Evolutionary conservation across 495 filamentous ascomycete species (phyloP).

Genomic region (Penicillium samsonianum): DNA sequence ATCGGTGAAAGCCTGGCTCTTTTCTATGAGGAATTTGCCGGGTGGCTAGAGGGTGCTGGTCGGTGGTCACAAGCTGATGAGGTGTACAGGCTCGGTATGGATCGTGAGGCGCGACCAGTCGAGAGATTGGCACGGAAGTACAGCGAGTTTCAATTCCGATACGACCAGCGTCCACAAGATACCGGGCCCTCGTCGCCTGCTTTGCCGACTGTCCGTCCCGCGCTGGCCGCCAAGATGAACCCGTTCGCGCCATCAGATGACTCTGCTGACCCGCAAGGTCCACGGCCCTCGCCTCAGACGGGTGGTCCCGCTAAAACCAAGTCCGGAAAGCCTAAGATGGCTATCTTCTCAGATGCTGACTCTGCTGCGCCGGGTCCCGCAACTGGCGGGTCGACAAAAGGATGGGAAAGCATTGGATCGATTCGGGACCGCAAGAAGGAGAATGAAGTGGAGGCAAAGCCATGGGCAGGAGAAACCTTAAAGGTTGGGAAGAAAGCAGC

Average conservation of each 20-base stretch:
- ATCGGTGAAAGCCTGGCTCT: slow-evolving; percentile 86
- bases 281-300: slow-evolving; percentile 42
- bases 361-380: slow-evolving; percentile 43
- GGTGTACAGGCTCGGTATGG: slow-evolving; percentile 83
- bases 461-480: slow-evolving; percentile 90
- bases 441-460: slow-evolving; percentile 81
- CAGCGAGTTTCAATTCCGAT: slow-evolving; percentile 81
- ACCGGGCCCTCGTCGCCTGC: slow-evolving; percentile 82
- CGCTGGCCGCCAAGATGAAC: slow-evolving; percentile 80
- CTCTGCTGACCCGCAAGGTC: slow-evolving; percentile 66
- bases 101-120: slow-evolving; percentile 79
- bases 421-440: slow-evolving; percentile 90
- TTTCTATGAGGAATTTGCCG: slow-evolving; percentile 98
- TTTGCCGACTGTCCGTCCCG: slow-evolving; percentile 78
- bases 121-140: slow-evolving; percentile 85
- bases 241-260: slow-evolving; percentile 62
- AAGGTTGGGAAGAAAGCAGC: slow-evolving; percentile 79
- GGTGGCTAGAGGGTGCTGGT: slow-evolving; percentile 81
- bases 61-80: slow-evolving; percentile 93
- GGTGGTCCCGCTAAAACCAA: slow-evolving; percentile 57
- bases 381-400: slow-evolving; percentile 56
- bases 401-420: slow-evolving; percentile 91
- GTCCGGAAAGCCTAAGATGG: slow-evolving; percentile 73
- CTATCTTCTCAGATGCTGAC: slow-evolving; percentile 82
- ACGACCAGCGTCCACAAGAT: slow-evolving; percentile 59